Evolutionary conservation across 805 yeast species (phyloP), one percentile per base, ranked within the genome.

Genomic region (Kuraishia capsulata): DNA sequence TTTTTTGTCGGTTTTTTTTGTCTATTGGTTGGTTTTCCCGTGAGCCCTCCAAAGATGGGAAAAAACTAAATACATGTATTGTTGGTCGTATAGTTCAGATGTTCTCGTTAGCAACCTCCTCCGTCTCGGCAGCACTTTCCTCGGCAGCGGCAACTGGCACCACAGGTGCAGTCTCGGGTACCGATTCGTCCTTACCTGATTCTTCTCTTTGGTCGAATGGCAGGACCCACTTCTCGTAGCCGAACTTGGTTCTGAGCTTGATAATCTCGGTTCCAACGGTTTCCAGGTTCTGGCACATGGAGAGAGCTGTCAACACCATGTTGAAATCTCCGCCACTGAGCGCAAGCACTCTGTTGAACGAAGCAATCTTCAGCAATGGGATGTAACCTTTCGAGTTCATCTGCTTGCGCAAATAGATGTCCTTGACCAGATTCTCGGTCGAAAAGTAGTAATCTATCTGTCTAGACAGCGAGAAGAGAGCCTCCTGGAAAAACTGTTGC

Each of bases 401-500:
- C 51, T 83, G 84, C 46, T 76, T 73, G 60, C 96, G 77, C 61
- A 92, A 69, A 56, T 64, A 90, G 37, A 80, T 65, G 62, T 92
- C 98, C 62, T 87, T 84, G 49, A 81, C 67, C 61, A 92, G 69
- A 61, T 92, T 92, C 50, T 87, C 95, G 37, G 79, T 68, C 23
- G 94, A 81, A 64, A 92, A 84, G 61, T 92, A 92, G 67, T 92
- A 92, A 55, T 86, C 92, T 38, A 90, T 66, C 67, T 89, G 97
- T 58, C 56, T 58, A 5, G 72, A 51, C 29, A 56, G 44, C 17
- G 50, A 46, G 11, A 42, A 40, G 5, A 45, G 42, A 42, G 52
- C 48, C 20, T 42, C 45, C 19, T 6, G 17, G 10, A 8, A 11
- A 8, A 23, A 11, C 17, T 11, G 14, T 8, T 11, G 13, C 13